Percentiles rank a stretch among this genome's conserved stretches.
These are phyloP conservation scores for Glycine latifolia DNA, from an alignment of 306 rosid genomes.

Conservation along the genomic window DNA sequence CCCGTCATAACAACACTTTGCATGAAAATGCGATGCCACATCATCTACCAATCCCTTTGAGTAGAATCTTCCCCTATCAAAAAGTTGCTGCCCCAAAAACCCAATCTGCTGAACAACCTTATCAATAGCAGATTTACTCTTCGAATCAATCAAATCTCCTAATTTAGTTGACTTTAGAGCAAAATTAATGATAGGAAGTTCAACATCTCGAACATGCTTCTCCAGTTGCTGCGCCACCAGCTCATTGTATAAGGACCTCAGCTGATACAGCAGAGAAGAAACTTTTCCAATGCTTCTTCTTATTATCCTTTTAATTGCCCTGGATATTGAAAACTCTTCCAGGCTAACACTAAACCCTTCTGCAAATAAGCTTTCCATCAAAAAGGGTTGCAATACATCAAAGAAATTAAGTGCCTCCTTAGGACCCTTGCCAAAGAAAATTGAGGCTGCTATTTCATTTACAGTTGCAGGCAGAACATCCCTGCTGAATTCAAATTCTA, in stretches of 20 bases:
- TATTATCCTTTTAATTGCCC: slow-evolving; percentile 50
- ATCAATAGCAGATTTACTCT: slow-evolving; percentile 79
- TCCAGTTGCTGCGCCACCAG: slow-evolving; percentile 78
- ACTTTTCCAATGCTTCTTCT: slow-evolving; percentile 58
- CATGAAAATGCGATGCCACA: slow-evolving; percentile 62
- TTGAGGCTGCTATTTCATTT: slow-evolving; percentile 79
- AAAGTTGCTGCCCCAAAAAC: slow-evolving; percentile 83
- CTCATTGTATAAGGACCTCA: slow-evolving; percentile 75
- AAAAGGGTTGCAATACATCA: slow-evolving; percentile 74
- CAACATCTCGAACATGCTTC: slow-evolving; percentile 61
- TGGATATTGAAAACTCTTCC: slow-evolving; percentile 75
- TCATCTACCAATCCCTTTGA: slow-evolving; percentile 86
- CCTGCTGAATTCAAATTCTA: slow-evolving; percentile 62
- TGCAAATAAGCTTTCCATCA: slow-evolving; percentile 84
- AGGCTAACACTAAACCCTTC: slow-evolving; percentile 90
- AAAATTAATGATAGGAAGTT: slow-evolving; percentile 61
- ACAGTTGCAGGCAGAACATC: slow-evolving; percentile 66
- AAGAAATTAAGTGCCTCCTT: slow-evolving; percentile 78
- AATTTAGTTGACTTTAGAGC: slow-evolving; percentile 67
- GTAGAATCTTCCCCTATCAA: slow-evolving; percentile 80
- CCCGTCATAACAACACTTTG: slow-evolving; percentile 61
- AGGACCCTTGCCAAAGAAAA: slow-evolving; percentile 85
- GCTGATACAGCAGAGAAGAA: slow-evolving; percentile 67
- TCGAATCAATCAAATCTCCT: slow-evolving; percentile 77
- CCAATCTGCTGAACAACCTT: slow-evolving; percentile 91